Evolutionary conservation across 1,284 basidiomycete species (phyloP).

Genomic region (Ustilago sp.): DNA sequence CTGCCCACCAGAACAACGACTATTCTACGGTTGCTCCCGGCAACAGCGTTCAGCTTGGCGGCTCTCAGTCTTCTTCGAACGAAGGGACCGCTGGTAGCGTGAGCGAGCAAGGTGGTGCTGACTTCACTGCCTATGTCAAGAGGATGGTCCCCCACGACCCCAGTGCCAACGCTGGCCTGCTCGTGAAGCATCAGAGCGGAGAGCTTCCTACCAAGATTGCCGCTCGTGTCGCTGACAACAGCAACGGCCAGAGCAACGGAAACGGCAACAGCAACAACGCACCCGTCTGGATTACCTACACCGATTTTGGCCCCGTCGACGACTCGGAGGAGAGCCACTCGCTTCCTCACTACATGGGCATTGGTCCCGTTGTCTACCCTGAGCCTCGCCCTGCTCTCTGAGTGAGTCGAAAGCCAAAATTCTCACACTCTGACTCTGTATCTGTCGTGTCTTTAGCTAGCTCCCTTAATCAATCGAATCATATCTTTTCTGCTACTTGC

Average conservation of each 20-base stretch:
- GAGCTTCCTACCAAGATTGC: constrained; percentile 17
- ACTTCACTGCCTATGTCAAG: neutral
- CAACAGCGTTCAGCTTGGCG: constrained; percentile 20
- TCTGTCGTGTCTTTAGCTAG: neutral
- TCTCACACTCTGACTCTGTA: neutral
- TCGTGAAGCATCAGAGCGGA: constrained; percentile 1
- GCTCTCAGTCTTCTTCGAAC: constrained; percentile 14
- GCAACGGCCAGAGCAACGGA: neutral
- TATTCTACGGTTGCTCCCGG: constrained; percentile 17
- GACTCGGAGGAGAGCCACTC: constrained; percentile 6
- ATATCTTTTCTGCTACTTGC: neutral
- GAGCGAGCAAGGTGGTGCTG: constrained; percentile 2
- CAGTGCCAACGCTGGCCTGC: neutral
- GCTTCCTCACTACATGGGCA: constrained; percentile 21
- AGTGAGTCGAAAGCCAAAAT: neutral
- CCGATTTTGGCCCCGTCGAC: constrained; percentile 16
- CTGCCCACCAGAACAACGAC: constrained; percentile 22
- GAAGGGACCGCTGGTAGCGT: constrained; percentile 21
- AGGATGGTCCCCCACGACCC: constrained; percentile 11
- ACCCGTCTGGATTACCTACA: constrained; percentile 9
- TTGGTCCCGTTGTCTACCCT: constrained; percentile 14
- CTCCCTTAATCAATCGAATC: neutral
- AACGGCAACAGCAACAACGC: neutral
- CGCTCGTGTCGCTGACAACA: constrained; percentile 12
- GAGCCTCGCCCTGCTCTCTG: constrained; percentile 2